Conservation (phyloP, 192 early-diverging fungal species). For the Coemansia sp. region DNA sequence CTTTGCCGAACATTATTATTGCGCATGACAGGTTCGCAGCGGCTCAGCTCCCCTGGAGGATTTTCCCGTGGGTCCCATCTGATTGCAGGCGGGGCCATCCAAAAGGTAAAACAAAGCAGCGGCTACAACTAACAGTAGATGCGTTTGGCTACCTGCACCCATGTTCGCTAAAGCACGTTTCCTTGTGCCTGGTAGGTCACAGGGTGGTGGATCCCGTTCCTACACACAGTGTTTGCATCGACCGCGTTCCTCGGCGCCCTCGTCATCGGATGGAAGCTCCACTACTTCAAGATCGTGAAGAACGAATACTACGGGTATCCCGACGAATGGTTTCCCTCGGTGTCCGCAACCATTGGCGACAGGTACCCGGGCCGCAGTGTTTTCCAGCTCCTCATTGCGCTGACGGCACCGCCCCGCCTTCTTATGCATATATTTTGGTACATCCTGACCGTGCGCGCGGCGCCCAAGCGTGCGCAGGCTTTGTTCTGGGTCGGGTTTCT, state of each 20-base stretch:
- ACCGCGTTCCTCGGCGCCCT: conserved; percentile 73
- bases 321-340: conserved; percentile 79
- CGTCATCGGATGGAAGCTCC: conserved; percentile 67
- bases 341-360: conserved; percentile 80
- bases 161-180: not conserved
- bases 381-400: conserved; percentile 80
- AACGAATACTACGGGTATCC: conserved; percentile 81
- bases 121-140: not conserved
- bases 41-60: conserved; percentile 15
- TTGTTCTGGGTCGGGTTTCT: conserved; percentile 57
- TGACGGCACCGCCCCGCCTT: conserved; percentile 61
- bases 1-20: not conserved
- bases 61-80: conserved; percentile 36
- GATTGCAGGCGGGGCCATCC: conserved; percentile 35
- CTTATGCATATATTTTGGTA: conserved; percentile 57
- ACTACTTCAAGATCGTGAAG: conserved; percentile 81
- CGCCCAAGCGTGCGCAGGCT: conserved; percentile 38
- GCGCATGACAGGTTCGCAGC: conserved; percentile 29
- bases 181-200: conserved; percentile 34
- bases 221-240: conserved; percentile 57
- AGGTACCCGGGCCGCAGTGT: conserved; percentile 74
- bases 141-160: not conserved
- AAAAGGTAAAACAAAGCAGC: conserved; percentile 26
- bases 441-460: conserved; percentile 35
- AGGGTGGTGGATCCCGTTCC: conserved; percentile 56